A percentile compares a stretch with the other conserved stretches of the same genome.
Evolutionary conservation across 2,329 filamentous ascomycete species (phyloP).

Genomic region (Magnaporthiopsis incrustans): DNA sequence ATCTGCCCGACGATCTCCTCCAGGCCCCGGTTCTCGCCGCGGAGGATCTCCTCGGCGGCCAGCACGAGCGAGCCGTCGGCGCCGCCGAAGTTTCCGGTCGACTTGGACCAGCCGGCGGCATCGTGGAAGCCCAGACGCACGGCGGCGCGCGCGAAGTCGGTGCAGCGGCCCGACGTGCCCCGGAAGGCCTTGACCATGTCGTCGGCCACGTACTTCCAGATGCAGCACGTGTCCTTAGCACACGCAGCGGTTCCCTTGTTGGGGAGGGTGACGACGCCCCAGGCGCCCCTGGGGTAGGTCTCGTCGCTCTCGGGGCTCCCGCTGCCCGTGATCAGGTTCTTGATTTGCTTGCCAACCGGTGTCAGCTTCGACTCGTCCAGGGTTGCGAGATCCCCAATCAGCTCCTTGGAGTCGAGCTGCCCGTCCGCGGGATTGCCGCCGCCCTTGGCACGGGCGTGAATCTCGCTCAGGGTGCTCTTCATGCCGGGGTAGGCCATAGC

Average conservation of each 20-base stretch:
- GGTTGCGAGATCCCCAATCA: slow-evolving; percentile 30
- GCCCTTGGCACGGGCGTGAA: background rate
- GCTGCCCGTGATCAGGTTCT: slow-evolving; percentile 24
- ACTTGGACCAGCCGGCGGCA: slow-evolving; percentile 31
- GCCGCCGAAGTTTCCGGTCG: slow-evolving; percentile 21
- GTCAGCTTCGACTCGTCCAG: slow-evolving; percentile 24
- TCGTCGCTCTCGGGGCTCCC: slow-evolving; percentile 18
- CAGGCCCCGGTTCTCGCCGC: slow-evolving; percentile 38
- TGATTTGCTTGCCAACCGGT: slow-evolving; percentile 27
- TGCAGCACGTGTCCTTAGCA: slow-evolving; percentile 21
- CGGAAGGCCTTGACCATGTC: slow-evolving; percentile 28
- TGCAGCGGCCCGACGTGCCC: slow-evolving; percentile 24
- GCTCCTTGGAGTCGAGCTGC: slow-evolving; percentile 6
- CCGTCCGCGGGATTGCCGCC: background rate
- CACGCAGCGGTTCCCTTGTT: slow-evolving; percentile 17
- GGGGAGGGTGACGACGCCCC: background rate
- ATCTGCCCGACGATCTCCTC: slow-evolving; percentile 29
- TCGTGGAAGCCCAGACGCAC: slow-evolving; percentile 41
- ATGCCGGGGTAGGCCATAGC: slow-evolving; percentile 5
- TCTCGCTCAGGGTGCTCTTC: background rate
- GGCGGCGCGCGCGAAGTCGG: slow-evolving; percentile 31
- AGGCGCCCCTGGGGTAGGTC: slow-evolving; percentile 9
- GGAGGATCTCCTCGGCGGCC: slow-evolving; percentile 27
- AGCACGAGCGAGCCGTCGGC: slow-evolving; percentile 38
- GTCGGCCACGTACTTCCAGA: slow-evolving; percentile 31